Evolutionary conservation across 2,329 filamentous ascomycete species (phyloP), one percentile per base, ranked within the genome.

Genomic region (Aspergillus caelatus): DNA sequence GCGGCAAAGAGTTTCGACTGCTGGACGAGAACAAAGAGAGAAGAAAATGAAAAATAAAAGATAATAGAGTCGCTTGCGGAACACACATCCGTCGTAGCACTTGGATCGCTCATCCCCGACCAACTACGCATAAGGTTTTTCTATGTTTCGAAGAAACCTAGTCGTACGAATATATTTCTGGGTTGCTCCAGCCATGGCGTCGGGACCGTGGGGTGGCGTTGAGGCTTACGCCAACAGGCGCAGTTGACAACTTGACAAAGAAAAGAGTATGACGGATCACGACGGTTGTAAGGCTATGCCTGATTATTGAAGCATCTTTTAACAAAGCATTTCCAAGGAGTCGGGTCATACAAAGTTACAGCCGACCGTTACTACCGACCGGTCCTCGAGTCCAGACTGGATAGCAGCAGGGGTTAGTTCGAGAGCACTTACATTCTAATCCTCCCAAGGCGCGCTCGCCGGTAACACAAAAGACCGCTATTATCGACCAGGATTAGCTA

Each of bases 331-430:
- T 41, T 56, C n/a, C 36, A 43, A 16, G 10, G 52, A 57, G 39
- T 39, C 32, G 45, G 34, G 26, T 32, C 1, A 26, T 52, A 52
- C 46, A 52, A 52, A 52, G 46, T 52, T 43, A 57, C 39, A 61
- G 39, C 62, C 59, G 62, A 59, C 59, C 62, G 62, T 64, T 64
- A 52, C 26, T 55, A 52, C 48, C 59, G 62, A 39, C 48, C 41
- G 32, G 39, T 58, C 16, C 34, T 58, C 23, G 46, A 57, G 39
- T 62, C 56, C 36, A 55, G 60, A 30, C 60, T 34, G 36, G 46
- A 30, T n/a, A 10, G 14, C 14, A 48, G 7, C 45, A 48, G 32
- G 32, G 26, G 26, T 26, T 26, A 26, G 26, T 26, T 26, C 4
- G 26, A 5, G 26, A 26, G 26, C 26, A 26, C 32, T 11, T 36